These are phyloP conservation scores for Debaryomycetaceae sp. DNA, from an alignment of 1,139 yeast species.

Conservation along the genomic window DNA sequence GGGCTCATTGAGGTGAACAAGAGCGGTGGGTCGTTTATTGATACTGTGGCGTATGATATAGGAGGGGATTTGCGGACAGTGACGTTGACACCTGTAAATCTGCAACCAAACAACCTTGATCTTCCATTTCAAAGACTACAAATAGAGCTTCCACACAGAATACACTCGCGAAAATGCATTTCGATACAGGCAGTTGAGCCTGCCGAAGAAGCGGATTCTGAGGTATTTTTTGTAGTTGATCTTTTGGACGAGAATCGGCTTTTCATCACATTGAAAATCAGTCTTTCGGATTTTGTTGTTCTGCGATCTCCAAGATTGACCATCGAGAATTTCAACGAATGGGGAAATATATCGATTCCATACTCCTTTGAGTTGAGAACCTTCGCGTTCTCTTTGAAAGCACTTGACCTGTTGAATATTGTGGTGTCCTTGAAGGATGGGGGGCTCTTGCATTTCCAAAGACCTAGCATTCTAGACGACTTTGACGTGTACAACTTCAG, in stretches of 20 bases:
- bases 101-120: conserved; percentile 20
- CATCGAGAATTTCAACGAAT: conserved; percentile 33
- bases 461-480: conserved; percentile 32
- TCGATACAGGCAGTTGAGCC: conserved; percentile 13
- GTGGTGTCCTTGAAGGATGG: conserved; percentile 72
- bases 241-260: conserved; percentile 28
- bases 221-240: conserved; percentile 21
- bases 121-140: conserved; percentile 25
- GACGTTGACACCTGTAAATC: conserved; percentile 28
- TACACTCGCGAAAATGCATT: conserved; percentile 23
- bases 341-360: conserved; percentile 69
- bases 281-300: conserved; percentile 28
- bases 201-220: conserved; percentile 5
- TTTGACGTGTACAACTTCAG: conserved; percentile 52
- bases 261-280: conserved; percentile 30
- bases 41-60: conserved; percentile 24
- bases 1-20: conserved; percentile 19
- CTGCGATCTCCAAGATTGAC: conserved; percentile 16
- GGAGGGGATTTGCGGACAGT: conserved; percentile 29
- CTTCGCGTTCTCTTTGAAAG: conserved; percentile 52
- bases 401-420: conserved; percentile 40
- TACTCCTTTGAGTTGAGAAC: conserved; percentile 69
- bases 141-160: conserved; percentile 32
- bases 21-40: conserved; percentile 16
- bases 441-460: conserved; percentile 53